Evolutionary conservation across 1,284 basidiomycete genomes (phyloP).

Genomic region (Nidula niveotomentosa): DNA sequence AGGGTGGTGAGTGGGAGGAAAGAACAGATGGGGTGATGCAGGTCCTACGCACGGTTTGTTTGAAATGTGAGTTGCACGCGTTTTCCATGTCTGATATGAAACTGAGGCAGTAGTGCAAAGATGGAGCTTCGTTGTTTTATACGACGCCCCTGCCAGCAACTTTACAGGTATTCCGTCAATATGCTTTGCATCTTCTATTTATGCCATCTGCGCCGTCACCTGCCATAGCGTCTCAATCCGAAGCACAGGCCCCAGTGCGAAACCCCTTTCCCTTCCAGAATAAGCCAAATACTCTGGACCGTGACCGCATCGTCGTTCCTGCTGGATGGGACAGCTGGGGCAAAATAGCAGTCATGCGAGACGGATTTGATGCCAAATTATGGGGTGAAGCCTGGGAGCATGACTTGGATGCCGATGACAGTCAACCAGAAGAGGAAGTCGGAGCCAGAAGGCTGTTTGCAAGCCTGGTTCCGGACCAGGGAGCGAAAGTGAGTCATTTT

Average conservation of each 20-base stretch:
- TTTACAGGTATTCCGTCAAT: constrained; percentile 80
- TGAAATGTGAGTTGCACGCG: constrained; percentile 72
- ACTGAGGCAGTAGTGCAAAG: constrained; percentile 24
- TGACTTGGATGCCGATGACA: constrained; percentile 50
- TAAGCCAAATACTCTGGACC: constrained; percentile 89
- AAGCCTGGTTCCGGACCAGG: constrained; percentile 69
- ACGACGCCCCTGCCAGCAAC: constrained; percentile 85
- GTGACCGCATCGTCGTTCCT: constrained; percentile 90
- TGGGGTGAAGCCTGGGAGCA: constrained; percentile 87
- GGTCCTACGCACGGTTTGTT: constrained; percentile 85
- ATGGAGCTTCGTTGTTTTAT: constrained; percentile 93
- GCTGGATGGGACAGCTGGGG: constrained; percentile 98
- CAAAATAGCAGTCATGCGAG: constrained; percentile 89
- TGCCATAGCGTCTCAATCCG: constrained; percentile 38
- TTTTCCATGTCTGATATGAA: not conserved
- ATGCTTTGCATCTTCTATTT: constrained; percentile 87
- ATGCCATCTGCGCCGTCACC: constrained; percentile 68
- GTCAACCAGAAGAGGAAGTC: constrained; percentile 35
- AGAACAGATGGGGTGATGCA: constrained; percentile 96
- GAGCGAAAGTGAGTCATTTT: constrained; percentile 54
- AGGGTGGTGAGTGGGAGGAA: constrained; percentile 92
- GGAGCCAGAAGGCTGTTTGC: constrained; percentile 62
- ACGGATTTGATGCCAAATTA: constrained; percentile 84
- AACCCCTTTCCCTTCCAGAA: constrained; percentile 86
- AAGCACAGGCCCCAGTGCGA: constrained; percentile 55